A percentile compares a stretch with the other conserved stretches of the same genome.
Evolutionary conservation across 148 eudicot genomes (phyloP).

Genomic region (Rhododendron williamsianum): DNA sequence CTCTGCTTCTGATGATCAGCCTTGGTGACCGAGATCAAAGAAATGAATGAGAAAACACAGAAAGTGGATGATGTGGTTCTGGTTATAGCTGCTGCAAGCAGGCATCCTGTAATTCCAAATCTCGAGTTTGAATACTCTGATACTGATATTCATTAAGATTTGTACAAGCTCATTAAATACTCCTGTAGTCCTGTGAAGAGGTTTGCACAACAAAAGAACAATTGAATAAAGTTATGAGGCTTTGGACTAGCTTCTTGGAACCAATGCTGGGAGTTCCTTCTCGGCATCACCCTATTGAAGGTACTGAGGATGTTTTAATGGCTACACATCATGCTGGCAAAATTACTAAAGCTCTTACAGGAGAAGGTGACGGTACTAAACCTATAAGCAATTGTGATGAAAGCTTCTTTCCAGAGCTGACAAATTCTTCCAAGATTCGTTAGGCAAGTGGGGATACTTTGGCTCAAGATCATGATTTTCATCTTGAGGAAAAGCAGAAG

Average conservation of each 20-base stretch:
- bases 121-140: conserved; percentile 61
- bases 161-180: conserved; percentile 65
- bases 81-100: conserved; percentile 69
- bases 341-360: conserved; percentile 20
- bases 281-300: conserved; percentile 30
- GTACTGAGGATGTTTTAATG: conserved; percentile 37
- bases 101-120: conserved; percentile 57
- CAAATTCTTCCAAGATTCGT: conserved; percentile 25
- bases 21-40: conserved; percentile 74
- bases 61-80: conserved; percentile 67
- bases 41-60: conserved; percentile 63
- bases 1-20: conserved; percentile 39
- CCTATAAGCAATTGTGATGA: conserved; percentile 35
- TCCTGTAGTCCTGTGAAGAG: conserved; percentile 59
- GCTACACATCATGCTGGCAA: conserved; percentile 25
- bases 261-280: conserved; percentile 59
- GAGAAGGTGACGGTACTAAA: conserved; percentile 44
- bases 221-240: conserved; percentile 66
- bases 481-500: too few relatives aligned
- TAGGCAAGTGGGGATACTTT: background rate
- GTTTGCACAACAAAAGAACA: conserved; percentile 79
- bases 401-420: conserved; percentile 27
- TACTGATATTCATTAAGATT: conserved; percentile 65
- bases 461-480: too few relatives aligned
- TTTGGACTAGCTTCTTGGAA: conserved; percentile 82